Evolutionary conservation across 2,329 filamentous ascomycete genomes (phyloP).

Genomic region (Epichloe uncinata): DNA sequence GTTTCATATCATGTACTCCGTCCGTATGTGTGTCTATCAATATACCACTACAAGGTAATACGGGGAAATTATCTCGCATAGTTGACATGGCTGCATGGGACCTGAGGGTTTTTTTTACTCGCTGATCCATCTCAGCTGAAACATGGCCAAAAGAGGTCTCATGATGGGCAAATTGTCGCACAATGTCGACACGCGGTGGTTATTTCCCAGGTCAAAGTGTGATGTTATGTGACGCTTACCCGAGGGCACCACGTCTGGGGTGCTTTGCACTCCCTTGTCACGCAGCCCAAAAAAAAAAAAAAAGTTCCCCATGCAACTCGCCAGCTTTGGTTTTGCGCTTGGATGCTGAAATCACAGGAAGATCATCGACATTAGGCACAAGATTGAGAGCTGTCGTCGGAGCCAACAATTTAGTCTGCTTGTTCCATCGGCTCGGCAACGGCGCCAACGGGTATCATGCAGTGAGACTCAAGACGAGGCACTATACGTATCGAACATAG

Average conservation of each 20-base stretch:
- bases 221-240: neutral
- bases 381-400: neutral
- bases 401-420: neutral
- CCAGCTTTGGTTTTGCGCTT: neutral
- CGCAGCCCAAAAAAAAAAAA: neutral
- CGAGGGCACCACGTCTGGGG: neutral
- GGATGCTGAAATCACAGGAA: too few relatives aligned
- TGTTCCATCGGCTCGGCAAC: slow-evolving; percentile 1
- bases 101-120: neutral
- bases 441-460: slow-evolving; percentile 6
- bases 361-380: neutral
- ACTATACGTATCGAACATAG: slow-evolving; percentile 4
- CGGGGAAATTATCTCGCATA: neutral
- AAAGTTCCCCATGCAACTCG: neutral
- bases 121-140: neutral
- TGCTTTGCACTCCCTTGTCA: neutral
- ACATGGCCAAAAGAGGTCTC: neutral
- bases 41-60: neutral
- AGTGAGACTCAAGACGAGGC: slow-evolving; percentile 8
- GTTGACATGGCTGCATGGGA: neutral
- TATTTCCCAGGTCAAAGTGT: neutral
- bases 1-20: neutral
- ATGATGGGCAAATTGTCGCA: neutral
- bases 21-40: neutral
- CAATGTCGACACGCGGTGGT: neutral